Evolutionary conservation across 1,139 yeast genomes (phyloP), one percentile per base, ranked within the genome.

Genomic region (Wickerhamomyces sp.): DNA sequence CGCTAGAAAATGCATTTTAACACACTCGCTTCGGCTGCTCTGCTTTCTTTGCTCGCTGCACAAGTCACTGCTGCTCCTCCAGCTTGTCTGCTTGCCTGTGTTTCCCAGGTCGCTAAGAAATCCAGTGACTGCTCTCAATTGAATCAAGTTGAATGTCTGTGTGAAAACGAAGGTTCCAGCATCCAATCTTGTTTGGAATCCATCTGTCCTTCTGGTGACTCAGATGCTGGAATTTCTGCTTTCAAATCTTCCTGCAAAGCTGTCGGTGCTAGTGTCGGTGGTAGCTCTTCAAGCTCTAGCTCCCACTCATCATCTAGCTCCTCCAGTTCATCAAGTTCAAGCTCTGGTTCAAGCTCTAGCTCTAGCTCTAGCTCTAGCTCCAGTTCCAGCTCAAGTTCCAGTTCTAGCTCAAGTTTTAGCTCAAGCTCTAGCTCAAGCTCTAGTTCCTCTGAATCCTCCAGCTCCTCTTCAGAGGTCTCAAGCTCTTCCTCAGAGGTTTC

Each of bases 51-150:
- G 5, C 3, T 33, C 7, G 19, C 36, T 16, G 8, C 31, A 8
- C 7, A 16, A 4, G 38, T 20, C 10, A 8, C 31, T 9, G 90
- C 90, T 43, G 70, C 90, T 42, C 89, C 95, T 38, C 90, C 90
- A 46, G 95, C 95, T 35, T 86, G 95, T 70, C 67, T 87, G 53
- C 71, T 86, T 63, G 92, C 95, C 36, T 86, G 95, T 74, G 90
- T 84, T 41, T 72, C 84, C 41, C 73, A 78, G 56, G 89, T 83
- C 39, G 70, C 76, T 52, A 75, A 73, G 59, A 52, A 60, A n/a
- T 68, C 75, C 35, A 64, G 78, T 37, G 55, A 67, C 35, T 81
- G 90, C 63, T 52, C 66, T 43, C 69, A 79, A 42, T 67, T 86
- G 60, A 74, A 74, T 59, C 78, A 81, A 58, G 68, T 84, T 48